Base-by-base conservation (phyloP, 2,329 filamentous ascomycete species). In the Cucurbitaria berberidis region DNA sequence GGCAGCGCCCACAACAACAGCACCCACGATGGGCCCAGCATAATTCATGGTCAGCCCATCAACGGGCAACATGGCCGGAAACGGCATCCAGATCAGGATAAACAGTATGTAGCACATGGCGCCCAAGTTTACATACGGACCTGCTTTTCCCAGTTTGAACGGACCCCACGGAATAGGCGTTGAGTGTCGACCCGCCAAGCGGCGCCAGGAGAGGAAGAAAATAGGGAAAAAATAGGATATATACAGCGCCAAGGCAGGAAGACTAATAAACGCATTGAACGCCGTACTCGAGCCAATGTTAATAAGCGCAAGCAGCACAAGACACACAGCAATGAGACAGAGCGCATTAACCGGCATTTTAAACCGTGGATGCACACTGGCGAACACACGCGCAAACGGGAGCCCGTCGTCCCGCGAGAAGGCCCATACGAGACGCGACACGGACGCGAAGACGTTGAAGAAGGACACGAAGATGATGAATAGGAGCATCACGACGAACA, bases 391-490 rank as follows among this genome's bases (percentile, higher is more conserved):
- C 60, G 60, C 50, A 61, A 64, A 68, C 0, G 78, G 79, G 0
- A 81, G 64, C 3, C 76, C 79, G 2, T 76, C 76, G 46, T 82
- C 80, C 1, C 77, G 62, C 8, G 80, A 75, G 72, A 80, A 82
- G 0, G 79, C 79, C 80, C 80, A 82, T 2, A 77, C 76, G 1
- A 81, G 64, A 4, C 80, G 76, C 0, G 78, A 79, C 0, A 77
- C 77, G 1, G 79, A 80, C 1, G 80, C 78, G 6, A 81, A 71
- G 30, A 73, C 69, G 16, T 74, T 75, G 41, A 78, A 73, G 53
- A 76, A 65, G 6, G 63, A 68, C 4, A 73, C 63, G 62, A 39
- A 68, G 63, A 76, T 68, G 27, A 70, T 64, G 53, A 74, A 70
- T 26, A 65, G 53, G 67, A 66, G 27, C 53, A 68, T 57, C 42